phyloP scores from a whole-genome alignment of 805 yeast species.

The Spathaspora sp. region DNA sequence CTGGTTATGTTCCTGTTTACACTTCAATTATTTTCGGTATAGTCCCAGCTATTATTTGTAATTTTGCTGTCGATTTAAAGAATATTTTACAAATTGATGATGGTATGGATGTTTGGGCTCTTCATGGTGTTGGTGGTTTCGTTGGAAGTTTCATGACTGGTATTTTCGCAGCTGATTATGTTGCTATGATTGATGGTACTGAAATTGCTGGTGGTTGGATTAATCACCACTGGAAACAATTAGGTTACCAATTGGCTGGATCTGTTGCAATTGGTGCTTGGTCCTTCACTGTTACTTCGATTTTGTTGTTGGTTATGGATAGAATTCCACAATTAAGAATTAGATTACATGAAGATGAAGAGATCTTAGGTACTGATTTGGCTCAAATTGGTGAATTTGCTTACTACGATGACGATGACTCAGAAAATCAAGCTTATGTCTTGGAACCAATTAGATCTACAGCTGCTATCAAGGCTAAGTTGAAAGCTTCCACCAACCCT shows the following conservation, averaged over 20 bases:
- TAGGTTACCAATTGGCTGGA: conserved; percentile 87
- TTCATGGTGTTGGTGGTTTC: conserved; percentile 93
- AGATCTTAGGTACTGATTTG: conserved; percentile 81
- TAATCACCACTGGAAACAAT: conserved; percentile 75
- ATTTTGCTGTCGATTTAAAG: conserved; percentile 82
- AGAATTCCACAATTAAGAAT: conserved; percentile 75
- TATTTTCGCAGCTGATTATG: conserved; percentile 86
- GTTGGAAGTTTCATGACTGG: conserved; percentile 84
- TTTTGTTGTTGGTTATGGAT: conserved; percentile 65
- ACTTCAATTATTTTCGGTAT: conserved; percentile 82
- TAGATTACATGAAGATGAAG: conserved; percentile 83
- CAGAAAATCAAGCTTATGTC: conserved; percentile 47
- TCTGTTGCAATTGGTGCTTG: conserved; percentile 66
- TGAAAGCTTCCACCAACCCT: conserved; percentile 23
- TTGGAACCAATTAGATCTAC: conserved; percentile 77
- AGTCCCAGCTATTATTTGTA: conserved; percentile 72
- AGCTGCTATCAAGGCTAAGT: conserved; percentile 11
- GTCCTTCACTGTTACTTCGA: conserved; percentile 70
- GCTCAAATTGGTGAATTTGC: conserved; percentile 91
- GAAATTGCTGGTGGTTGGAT: conserved; percentile 84
- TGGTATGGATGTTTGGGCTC: conserved; percentile 90
- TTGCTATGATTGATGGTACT: conserved; percentile 77
- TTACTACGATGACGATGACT: conserved; percentile 56
- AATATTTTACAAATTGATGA: conserved; percentile 74
- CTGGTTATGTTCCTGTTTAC: conserved; percentile 93